Base-by-base conservation (phyloP, 2,329 filamentous ascomycete species). In the Metarhizium guizhouense region DNA sequence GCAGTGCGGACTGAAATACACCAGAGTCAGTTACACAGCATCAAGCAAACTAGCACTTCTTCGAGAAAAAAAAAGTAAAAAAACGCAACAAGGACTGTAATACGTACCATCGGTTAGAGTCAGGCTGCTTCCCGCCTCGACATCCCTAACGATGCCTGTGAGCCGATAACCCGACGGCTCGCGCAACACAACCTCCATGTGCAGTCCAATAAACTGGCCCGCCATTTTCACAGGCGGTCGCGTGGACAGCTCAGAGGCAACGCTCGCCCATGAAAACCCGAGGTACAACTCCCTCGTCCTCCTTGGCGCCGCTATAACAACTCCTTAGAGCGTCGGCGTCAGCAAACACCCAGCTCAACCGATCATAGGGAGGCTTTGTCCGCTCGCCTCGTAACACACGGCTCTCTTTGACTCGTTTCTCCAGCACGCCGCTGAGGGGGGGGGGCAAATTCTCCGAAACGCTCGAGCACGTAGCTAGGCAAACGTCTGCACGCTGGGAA, bases 181-280 rank as follows among this genome's bases (percentile, higher is more conserved):
- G 63, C 79, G 81, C 60, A 94, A 78, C 40, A 85, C 86, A 64
- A 94, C 85, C 58, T 84, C 74, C 72, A 94, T 89, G 58, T 86
- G 84, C 69, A 89, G 80, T 59, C 89, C 89, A 65, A 90, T 83
- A 68, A 93, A 90, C 65, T 84, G 78, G 57, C 78, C 77, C 51
- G 85, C 83, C 71, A 73, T 73, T 2, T 29, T 48, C 20, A 16
- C 45, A 30, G 45, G 14, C 13, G 47, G 45, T 30, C 43, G 34
- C 14, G 29, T 14, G 34, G 38, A 42, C 32, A 42, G 8, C 32
- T 42, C 36, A 25, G 34, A 42, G 11, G 36, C 32, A 51, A 18
- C 1, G 10, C 11, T 29, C 20, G 20, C 20, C 45, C 25, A 8
- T 48, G 45, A 29, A 14, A 20, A n/a, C 18, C 8, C 45, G 10